Evolutionary conservation across 805 yeast genomes (phyloP).

Genomic region (Yamadazyma kitorensis): DNA sequence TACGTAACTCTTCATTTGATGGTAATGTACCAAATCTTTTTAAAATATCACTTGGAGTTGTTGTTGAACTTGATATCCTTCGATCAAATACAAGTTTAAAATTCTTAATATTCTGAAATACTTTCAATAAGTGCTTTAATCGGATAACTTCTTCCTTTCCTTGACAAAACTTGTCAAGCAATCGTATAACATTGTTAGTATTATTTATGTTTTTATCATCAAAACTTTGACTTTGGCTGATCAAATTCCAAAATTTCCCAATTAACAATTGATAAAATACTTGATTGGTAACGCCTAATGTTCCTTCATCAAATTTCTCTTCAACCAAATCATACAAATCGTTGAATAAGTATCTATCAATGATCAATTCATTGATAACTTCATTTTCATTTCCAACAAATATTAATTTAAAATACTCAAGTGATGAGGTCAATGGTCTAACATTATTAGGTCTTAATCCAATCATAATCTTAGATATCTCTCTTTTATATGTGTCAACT

Average conservation of each 20-base stretch:
- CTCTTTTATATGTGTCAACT: constrained; percentile 20
- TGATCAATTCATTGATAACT: constrained; percentile 13
- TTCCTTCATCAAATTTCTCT: constrained; percentile 11
- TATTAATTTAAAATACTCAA: constrained; percentile 18
- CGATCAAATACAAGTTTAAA: constrained; percentile 30
- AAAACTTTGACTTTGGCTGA: constrained; percentile 27
- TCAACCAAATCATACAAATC: constrained; percentile 25
- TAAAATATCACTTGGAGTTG: constrained; percentile 38
- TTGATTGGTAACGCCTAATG: constrained; percentile 11
- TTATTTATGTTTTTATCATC: constrained; percentile 29
- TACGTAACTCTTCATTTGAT: constrained; percentile 10
- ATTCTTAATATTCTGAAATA: constrained; percentile 31
- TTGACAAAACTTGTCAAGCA: constrained; percentile 20
- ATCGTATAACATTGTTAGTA: constrained; percentile 22
- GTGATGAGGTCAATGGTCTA: constrained; percentile 17
- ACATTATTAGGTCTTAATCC: constrained; percentile 23
- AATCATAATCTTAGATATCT: constrained; percentile 23
- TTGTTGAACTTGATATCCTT: constrained; percentile 31
- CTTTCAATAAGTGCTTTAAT: constrained; percentile 36
- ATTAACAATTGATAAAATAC: constrained; percentile 16
- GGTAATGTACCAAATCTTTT: constrained; percentile 19
- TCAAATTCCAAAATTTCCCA: constrained; percentile 34
- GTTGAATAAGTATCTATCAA: constrained; percentile 26
- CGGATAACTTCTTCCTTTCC: constrained; percentile 8
- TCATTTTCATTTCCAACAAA: constrained; percentile 16